A percentile compares a stretch with the other conserved stretches of the same genome.
Conservation (phyloP, 2,329 filamentous ascomycete genomes). For the Chlorencoelia australis region DNA sequence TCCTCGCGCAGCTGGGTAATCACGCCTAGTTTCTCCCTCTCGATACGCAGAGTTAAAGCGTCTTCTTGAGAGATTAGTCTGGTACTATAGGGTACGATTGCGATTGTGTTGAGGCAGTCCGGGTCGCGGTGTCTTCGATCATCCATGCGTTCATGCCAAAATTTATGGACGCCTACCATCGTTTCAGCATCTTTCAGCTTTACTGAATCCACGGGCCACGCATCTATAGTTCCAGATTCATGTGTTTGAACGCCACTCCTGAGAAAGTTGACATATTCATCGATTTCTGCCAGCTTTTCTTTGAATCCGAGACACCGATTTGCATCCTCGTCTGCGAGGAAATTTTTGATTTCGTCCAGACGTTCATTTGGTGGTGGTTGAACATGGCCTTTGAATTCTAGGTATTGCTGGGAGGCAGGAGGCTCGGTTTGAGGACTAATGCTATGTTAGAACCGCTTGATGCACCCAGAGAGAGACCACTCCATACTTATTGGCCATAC, state of each 20-base stretch:
- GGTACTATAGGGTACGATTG: slow-evolving; percentile 11
- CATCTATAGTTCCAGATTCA: neutral
- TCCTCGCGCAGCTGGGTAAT: slow-evolving; percentile 15
- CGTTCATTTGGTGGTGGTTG: slow-evolving; percentile 28
- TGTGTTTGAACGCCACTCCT: slow-evolving; percentile 7
- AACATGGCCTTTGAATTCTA: slow-evolving; percentile 18
- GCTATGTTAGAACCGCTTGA: too few relatives aligned
- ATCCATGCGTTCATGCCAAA: slow-evolving; percentile 12
- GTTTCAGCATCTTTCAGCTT: slow-evolving; percentile 16
- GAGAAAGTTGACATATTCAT: slow-evolving; percentile 17
- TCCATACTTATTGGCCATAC: too few relatives aligned
- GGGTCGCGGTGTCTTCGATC: slow-evolving; percentile 1
- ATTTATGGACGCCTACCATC: slow-evolving; percentile 17
- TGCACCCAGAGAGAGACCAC: too few relatives aligned
- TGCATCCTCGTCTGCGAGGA: slow-evolving; percentile 39
- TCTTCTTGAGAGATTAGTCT: slow-evolving; percentile 13
- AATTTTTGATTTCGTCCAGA: slow-evolving; percentile 31
- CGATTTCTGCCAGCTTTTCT: slow-evolving; percentile 25
- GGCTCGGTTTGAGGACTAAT: too few relatives aligned
- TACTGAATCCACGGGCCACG: slow-evolving; percentile 3
- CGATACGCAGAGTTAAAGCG: slow-evolving; percentile 3
- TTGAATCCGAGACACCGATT: slow-evolving; percentile 34
- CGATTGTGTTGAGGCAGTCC: slow-evolving; percentile 2
- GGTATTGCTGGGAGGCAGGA: too few relatives aligned
- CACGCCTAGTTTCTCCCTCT: slow-evolving; percentile 9